Conservation (phyloP, 2,329 filamentous ascomycete species). For the Didymella arachidicola region DNA sequence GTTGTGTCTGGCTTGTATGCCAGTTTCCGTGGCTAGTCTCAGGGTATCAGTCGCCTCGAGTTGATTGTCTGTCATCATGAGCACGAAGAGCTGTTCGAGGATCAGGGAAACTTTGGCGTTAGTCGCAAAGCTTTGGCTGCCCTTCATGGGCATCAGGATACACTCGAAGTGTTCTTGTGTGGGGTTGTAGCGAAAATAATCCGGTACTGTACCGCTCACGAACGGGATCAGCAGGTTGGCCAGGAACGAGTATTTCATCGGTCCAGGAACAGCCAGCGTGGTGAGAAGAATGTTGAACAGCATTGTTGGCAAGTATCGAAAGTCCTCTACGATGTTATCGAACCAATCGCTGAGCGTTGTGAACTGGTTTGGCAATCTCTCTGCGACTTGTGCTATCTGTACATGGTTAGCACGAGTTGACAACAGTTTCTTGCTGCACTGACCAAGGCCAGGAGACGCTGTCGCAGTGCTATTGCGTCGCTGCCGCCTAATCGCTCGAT, state of each 20-base stretch:
- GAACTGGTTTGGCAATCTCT: conserved; percentile 53
- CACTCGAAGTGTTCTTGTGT: conserved; percentile 41
- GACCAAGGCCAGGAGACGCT: conserved; percentile 68
- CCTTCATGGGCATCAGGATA: conserved; percentile 36
- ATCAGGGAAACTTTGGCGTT: conserved; percentile 49
- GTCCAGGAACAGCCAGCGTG: conserved; percentile 54
- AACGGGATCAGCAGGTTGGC: conserved; percentile 44
- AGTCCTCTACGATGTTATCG: conserved; percentile 63
- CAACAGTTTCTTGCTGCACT: conserved; percentile 25
- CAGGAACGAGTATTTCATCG: conserved; percentile 59
- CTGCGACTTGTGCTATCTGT: conserved; percentile 52
- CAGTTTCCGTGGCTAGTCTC: conserved; percentile 58
- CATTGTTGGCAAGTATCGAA: conserved; percentile 66
- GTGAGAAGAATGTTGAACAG: conserved; percentile 66
- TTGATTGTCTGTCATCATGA: conserved; percentile 37
- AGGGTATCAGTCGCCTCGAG: conserved; percentile 44
- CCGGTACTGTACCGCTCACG: conserved; percentile 33
- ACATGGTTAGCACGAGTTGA: conserved; percentile 25
- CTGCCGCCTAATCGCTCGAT: conserved; percentile 48
- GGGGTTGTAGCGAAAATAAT: conserved; percentile 37
- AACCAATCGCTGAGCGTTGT: conserved; percentile 65
- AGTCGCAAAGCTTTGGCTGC: conserved; percentile 37
- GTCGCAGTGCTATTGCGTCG: conserved; percentile 68
- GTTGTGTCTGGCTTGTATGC: conserved; percentile 60
- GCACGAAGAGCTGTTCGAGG: conserved; percentile 44